A percentile compares a stretch with the other conserved stretches of the same genome.
phyloP scores from a whole-genome alignment of 73 alveolate species.

The Tetrahymena thermophila region DNA sequence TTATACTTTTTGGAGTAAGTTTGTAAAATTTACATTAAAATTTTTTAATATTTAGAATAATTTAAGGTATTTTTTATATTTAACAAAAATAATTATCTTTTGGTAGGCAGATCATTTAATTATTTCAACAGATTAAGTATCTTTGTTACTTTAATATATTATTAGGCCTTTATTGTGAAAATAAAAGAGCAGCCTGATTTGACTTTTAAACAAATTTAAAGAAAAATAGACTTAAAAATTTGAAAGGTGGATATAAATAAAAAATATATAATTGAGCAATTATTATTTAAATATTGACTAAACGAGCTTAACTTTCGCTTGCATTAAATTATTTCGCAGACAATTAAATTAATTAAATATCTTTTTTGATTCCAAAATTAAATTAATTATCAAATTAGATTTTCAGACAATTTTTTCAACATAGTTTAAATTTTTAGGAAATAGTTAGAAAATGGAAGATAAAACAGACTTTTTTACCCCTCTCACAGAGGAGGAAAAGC shows the following conservation, averaged over 20 bases:
- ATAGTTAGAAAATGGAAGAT: neutral
- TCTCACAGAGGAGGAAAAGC: conserved; percentile 3
- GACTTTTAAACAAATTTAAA: no score
- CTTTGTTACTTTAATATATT: no score
- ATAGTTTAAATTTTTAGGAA: neutral
- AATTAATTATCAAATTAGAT: neutral
- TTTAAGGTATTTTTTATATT: no score
- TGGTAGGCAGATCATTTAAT: no score
- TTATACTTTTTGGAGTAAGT: neutral
- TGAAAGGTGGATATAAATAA: neutral
- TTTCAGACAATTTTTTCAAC: neutral
- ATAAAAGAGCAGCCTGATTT: neutral
- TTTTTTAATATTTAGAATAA: no score
- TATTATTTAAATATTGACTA: neutral
- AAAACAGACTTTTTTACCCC: neutral
- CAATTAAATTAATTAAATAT: neutral
- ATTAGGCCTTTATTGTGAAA: no score
- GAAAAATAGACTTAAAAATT: neutral
- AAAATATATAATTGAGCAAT: neutral
- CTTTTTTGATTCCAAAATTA: neutral
- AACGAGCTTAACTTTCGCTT: neutral
- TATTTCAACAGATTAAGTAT: neutral
- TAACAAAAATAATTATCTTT: no score
- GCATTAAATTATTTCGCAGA: neutral
- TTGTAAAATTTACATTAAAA: no score